Evolutionary conservation across 768 basidiomycete genomes (phyloP).

Genomic region (Tricholoma sp.): DNA sequence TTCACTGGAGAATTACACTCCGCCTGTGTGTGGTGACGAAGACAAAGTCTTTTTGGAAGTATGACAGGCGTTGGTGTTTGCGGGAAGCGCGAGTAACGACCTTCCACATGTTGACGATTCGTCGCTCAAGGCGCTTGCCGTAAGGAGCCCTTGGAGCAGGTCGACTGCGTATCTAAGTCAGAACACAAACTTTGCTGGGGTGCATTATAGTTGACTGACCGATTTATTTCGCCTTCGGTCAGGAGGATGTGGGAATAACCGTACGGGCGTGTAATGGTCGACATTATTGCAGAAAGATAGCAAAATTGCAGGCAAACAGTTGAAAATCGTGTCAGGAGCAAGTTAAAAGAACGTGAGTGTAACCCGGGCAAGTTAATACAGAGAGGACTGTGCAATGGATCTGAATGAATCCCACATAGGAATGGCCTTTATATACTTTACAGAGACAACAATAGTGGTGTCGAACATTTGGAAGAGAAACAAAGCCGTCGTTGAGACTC

Average conservation of each 20-base stretch:
- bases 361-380: neutral
- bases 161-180: neutral
- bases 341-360: neutral
- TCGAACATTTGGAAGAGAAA: neutral
- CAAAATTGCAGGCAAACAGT: neutral
- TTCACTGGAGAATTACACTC: constrained; percentile 37
- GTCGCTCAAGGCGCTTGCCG: constrained; percentile 49
- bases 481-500: neutral
- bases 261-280: neutral
- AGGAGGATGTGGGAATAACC: neutral
- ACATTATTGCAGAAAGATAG: neutral
- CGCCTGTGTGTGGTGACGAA: constrained; percentile 53
- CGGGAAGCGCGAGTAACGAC: constrained; percentile 48
- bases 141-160: constrained; percentile 19
- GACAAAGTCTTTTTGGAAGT: constrained; percentile 57
- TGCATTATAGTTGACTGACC: neutral
- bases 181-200: no score
- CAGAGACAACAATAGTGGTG: neutral
- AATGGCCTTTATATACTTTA: neutral
- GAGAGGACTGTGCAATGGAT: neutral
- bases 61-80: constrained; percentile 45
- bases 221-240: neutral
- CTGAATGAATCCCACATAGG: neutral
- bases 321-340: neutral
- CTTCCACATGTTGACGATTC: constrained; percentile 59